Conservation (phyloP, 345 rosid species). For the Psidium friedrichsthalianum region DNA sequence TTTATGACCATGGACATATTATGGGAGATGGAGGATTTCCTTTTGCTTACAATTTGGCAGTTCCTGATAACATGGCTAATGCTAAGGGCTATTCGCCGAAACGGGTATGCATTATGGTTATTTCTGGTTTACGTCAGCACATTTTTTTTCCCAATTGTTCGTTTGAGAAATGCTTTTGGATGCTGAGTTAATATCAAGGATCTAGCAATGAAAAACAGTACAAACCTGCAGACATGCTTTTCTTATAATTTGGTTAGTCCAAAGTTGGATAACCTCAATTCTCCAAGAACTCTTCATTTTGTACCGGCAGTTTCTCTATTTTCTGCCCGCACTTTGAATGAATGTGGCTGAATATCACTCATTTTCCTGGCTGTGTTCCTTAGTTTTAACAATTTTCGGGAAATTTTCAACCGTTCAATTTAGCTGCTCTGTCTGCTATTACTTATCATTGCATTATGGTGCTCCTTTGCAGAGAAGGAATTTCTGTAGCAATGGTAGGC, state of each 20-base stretch:
- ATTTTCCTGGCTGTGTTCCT: neutral
- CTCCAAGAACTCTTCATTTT: neutral
- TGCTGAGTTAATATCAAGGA: neutral
- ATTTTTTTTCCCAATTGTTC: neutral
- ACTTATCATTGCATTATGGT: neutral
- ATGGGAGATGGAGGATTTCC: constrained; percentile 39
- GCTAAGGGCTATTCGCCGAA: constrained; percentile 35
- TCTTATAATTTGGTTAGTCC: neutral
- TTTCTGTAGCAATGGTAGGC: constrained; percentile 45
- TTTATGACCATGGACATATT: constrained; percentile 19
- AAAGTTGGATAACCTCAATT: neutral
- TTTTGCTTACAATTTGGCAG: constrained; percentile 43
- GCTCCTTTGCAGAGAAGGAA: constrained; percentile 49
- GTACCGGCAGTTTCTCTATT: neutral
- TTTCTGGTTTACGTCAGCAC: neutral
- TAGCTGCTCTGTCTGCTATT: neutral
- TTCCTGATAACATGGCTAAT: constrained; percentile 30
- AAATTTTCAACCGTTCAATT: neutral
- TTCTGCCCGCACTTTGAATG: neutral
- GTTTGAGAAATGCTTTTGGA: neutral
- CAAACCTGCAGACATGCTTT: neutral
- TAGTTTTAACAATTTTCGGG: neutral
- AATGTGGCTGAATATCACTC: neutral
- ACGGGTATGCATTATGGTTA: constrained; percentile 40
- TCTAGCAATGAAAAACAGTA: neutral